Evolutionary conservation across 2,329 filamentous ascomycete genomes (phyloP), one percentile per base, ranked within the genome.

Genomic region (Monilinia aucupariae): DNA sequence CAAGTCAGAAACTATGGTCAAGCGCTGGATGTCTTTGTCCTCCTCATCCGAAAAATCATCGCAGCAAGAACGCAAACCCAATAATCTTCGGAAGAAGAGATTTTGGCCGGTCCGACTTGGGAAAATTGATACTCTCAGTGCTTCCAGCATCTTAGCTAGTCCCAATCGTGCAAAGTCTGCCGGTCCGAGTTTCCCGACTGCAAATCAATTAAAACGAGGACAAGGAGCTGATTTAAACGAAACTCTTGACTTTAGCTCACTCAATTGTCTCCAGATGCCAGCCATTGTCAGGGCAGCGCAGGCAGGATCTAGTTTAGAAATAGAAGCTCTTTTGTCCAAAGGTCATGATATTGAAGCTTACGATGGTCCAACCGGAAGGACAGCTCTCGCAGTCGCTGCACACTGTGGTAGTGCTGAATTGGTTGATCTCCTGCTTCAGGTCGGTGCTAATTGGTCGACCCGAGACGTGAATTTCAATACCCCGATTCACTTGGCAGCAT

Each of bases 21-120:
- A 62, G 39, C 22, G 59, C 17, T 56, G 51, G 43, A 17, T 62
- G 25, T 48, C 50, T 8, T 43, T 32, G 3, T 61, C 50, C 13
- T 52, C 58, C 54, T 37, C 60, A 47, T 61, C 65, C 4, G 59
- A 43, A 30, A 32, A 56, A 27, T 62, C 50, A 12, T 48, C 25
- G 22, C 30, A 39, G 12, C 47, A 30, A 17, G 37, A 62, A 12
- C 41, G 41, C 48, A 62, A 13, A 39, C 22, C 5, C 4, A 10
- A 15, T 32, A 32, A 4, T 17, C n/a, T n/a, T n/a, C n/a, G n/a
- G n/a, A n/a, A n/a, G n/a, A n/a, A n/a, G n/a, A n/a, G n/a, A n/a
- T n/a, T n/a, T n/a, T n/a, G n/a, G n/a, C n/a, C n/a, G n/a, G n/a
- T n/a, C n/a, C n/a, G n/a, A n/a, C n/a, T n/a, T n/a, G n/a, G n/a